Evolutionary conservation across 1,284 basidiomycete species (phyloP).

Genomic region (Singerocomus inundabilis): DNA sequence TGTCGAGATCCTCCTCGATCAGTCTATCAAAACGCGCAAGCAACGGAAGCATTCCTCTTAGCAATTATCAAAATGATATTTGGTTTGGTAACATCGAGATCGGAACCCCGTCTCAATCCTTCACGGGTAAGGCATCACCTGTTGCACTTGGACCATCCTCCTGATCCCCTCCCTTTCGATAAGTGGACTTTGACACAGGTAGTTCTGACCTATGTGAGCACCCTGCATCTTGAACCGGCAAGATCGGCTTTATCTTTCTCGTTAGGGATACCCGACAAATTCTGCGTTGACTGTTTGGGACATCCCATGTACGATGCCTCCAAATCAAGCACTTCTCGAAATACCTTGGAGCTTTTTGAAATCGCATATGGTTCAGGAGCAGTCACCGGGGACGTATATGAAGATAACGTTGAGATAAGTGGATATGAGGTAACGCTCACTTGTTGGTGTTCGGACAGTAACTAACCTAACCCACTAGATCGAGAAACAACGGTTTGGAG

Average conservation of each 20-base stretch:
- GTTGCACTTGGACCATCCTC: constrained; percentile 1
- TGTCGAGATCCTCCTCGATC: not conserved
- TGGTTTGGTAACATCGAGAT: constrained; percentile 38
- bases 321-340: constrained; percentile 23
- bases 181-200: constrained; percentile 44
- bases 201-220: constrained; percentile 24
- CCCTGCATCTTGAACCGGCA: no score
- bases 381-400: constrained; percentile 18
- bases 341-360: not conserved
- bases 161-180: not conserved
- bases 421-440: constrained; percentile 16
- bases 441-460: not conserved
- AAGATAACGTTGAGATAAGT: constrained; percentile 24
- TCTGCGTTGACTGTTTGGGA: constrained; percentile 34
- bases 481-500: constrained; percentile 37
- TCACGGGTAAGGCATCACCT: constrained; percentile 16
- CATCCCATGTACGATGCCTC: constrained; percentile 34
- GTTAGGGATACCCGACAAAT: constrained; percentile 37
- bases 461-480: constrained; percentile 26
- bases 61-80: constrained; percentile 21
- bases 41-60: constrained; percentile 17
- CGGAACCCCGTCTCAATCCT: constrained; percentile 38
- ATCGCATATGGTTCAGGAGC: constrained; percentile 35
- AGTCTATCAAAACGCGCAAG: constrained; percentile 5
- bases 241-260: not conserved